phyloP scores from a whole-genome alignment of 139 green algal genomes.

The Volvox africanus region DNA sequence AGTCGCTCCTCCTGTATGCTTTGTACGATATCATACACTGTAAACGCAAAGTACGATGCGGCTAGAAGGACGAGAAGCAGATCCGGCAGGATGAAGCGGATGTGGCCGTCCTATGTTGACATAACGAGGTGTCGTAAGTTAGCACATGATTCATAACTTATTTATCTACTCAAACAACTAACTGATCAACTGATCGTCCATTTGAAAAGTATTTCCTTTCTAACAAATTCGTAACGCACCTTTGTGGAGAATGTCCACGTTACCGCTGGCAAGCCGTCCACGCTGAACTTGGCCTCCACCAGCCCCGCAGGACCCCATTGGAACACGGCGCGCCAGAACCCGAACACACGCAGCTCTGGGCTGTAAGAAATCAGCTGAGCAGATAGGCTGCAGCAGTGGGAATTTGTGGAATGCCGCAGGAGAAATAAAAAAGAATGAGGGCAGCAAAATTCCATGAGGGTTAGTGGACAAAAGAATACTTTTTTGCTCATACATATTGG shows the following conservation, averaged over 20 bases:
- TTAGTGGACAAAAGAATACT: too few relatives aligned
- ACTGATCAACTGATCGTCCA: too few relatives aligned
- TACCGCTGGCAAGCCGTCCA: conserved; percentile 27
- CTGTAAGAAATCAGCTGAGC: conserved; percentile 38
- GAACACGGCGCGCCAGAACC: not conserved
- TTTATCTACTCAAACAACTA: too few relatives aligned
- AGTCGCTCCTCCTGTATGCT: conserved; percentile 22
- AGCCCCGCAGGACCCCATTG: not conserved
- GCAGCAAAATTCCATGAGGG: too few relatives aligned
- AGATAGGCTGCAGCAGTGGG: conserved; percentile 8
- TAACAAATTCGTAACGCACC: not conserved
- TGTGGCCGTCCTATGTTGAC: not conserved
- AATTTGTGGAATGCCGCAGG: too few relatives aligned
- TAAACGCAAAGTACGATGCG: not conserved
- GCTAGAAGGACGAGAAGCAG: conserved; percentile 18
- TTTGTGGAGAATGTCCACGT: not conserved
- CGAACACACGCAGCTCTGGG: conserved; percentile 20
- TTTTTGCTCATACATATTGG: too few relatives aligned
- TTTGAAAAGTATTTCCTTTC: too few relatives aligned
- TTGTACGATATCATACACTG: not conserved
- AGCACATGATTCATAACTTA: too few relatives aligned
- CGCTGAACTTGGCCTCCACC: not conserved
- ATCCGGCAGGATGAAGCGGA: not conserved
- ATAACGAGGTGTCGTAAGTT: not conserved
- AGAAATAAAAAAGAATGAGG: too few relatives aligned